Percentiles rank a stretch among this genome's conserved stretches.
Conservation (phyloP, 2,329 filamentous ascomycete species). For the Cercospora zeae-maydis region DNA sequence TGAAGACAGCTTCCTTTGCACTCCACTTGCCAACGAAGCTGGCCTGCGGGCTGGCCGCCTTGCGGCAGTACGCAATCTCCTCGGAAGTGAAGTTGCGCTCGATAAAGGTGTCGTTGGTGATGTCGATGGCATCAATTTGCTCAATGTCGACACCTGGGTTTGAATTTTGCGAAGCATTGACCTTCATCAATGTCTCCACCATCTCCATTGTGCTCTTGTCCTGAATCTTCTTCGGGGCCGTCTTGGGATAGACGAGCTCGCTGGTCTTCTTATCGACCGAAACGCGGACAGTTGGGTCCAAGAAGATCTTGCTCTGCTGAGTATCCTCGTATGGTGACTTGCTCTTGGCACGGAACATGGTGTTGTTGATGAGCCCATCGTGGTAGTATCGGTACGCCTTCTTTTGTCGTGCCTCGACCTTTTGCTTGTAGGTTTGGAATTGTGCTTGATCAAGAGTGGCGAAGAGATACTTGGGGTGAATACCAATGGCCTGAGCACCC, state of each 20-base stretch:
- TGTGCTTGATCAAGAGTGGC: constrained; percentile 86
- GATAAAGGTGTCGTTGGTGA: constrained; percentile 89
- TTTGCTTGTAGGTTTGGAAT: constrained; percentile 76
- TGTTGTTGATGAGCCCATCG: constrained; percentile 97
- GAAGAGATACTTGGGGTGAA: constrained; percentile 93
- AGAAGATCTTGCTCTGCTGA: constrained; percentile 80
- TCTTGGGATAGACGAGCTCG: constrained; percentile 67
- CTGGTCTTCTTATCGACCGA: constrained; percentile 80
- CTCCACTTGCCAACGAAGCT: constrained; percentile 95
- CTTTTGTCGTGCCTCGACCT: constrained; percentile 93
- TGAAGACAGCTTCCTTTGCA: constrained; percentile 98
- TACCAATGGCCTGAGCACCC: constrained; percentile 93
- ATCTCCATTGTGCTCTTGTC: constrained; percentile 68
- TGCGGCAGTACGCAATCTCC: constrained; percentile 83
- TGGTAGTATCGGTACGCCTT: constrained; percentile 99
- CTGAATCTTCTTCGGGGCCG: constrained; percentile 63
- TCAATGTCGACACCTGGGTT: constrained; percentile 95
- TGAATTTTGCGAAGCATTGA: constrained; percentile 55
- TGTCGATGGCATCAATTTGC: constrained; percentile 79
- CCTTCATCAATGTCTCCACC: constrained; percentile 70
- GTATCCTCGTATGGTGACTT: constrained; percentile 86
- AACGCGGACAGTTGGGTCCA: constrained; percentile 91
- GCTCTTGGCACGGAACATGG: constrained; percentile 91
- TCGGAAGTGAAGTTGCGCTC: constrained; percentile 86
- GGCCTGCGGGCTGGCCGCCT: constrained; percentile 74